Evolutionary conservation across 345 rosid genomes (phyloP).

Genomic region (Garcia nutans): DNA sequence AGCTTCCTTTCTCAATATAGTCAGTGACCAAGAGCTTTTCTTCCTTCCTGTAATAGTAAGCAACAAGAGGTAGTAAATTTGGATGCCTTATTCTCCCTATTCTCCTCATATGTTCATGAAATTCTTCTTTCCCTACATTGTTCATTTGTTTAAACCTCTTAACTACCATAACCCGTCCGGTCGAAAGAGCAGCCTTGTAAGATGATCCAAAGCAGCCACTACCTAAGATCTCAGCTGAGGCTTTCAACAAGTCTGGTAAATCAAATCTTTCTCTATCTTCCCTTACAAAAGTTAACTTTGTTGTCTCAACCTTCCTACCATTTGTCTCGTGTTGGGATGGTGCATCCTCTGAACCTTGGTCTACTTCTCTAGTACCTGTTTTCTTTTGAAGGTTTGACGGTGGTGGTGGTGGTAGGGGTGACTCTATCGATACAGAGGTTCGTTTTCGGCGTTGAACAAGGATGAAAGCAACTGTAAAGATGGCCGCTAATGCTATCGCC

Average conservation of each 20-base stretch:
- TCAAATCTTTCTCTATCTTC: conserved; percentile 74
- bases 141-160: conserved; percentile 89
- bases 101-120: conserved; percentile 81
- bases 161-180: conserved; percentile 66
- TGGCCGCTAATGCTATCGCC: conserved; percentile 19
- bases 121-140: conserved; percentile 70
- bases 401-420: conserved; percentile 14
- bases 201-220: conserved; percentile 86
- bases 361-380: conserved; percentile 36
- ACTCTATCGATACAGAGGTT: conserved; percentile 32
- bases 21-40: conserved; percentile 78
- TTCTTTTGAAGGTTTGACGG: conserved; percentile 44
- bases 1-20: conserved; percentile 58
- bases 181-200: conserved; percentile 56
- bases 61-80: conserved; percentile 75
- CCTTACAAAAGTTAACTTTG: conserved; percentile 58
- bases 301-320: conserved; percentile 32
- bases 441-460: conserved; percentile 9
- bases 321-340: conserved; percentile 25
- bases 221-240: conserved; percentile 88
- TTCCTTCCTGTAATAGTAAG: conserved; percentile 80
- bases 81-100: conserved; percentile 68
- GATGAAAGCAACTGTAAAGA: conserved; percentile 21
- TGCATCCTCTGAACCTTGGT: background rate
- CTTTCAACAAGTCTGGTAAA: conserved; percentile 66